Conservation (phyloP, 805 yeast genomes). For the Wickerhamiella dianesei region DNA sequence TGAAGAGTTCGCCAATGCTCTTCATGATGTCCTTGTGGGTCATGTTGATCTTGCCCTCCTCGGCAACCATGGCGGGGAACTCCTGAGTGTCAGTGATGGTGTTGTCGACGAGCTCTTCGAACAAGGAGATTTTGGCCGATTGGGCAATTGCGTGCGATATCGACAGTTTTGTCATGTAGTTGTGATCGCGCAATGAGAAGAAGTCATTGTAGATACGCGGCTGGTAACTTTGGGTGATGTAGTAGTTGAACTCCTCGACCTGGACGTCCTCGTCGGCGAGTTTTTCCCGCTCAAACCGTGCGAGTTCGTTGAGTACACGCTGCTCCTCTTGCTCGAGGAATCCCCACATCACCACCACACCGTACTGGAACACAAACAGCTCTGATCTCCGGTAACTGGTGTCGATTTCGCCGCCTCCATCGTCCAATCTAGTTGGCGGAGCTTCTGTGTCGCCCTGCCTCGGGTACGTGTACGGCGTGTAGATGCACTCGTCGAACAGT, state of each 20-base stretch:
- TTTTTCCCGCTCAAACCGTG: conserved; percentile 82
- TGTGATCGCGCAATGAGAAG: conserved; percentile 75
- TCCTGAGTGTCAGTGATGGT: conserved; percentile 96
- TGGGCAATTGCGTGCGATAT: conserved; percentile 95
- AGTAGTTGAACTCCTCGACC: conserved; percentile 87
- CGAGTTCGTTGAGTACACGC: conserved; percentile 68
- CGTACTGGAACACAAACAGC: conserved; percentile 83
- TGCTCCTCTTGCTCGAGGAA: conserved; percentile 72
- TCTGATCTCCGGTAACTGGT: conserved; percentile 82
- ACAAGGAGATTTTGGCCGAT: conserved; percentile 84
- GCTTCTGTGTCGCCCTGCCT: conserved; percentile 24
- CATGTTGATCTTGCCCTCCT: conserved; percentile 90
- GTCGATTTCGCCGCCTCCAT: conserved; percentile 91
- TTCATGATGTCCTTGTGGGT: conserved; percentile 91
- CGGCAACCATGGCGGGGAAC: conserved; percentile 90
- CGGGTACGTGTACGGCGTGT: conserved; percentile 61
- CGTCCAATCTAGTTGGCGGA: conserved; percentile 39
- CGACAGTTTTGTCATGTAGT: conserved; percentile 83
- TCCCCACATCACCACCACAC: conserved; percentile 97
- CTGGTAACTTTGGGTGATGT: conserved; percentile 84
- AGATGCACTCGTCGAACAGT: conserved; percentile 85
- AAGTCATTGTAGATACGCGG: conserved; percentile 95
- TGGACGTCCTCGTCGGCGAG: conserved; percentile 85
- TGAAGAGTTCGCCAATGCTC: conserved; percentile 89
- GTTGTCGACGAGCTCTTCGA: conserved; percentile 91